Base-by-base conservation (phyloP, 192 early-diverging fungal genomes). In the Chytriomyces confervae region DNA sequence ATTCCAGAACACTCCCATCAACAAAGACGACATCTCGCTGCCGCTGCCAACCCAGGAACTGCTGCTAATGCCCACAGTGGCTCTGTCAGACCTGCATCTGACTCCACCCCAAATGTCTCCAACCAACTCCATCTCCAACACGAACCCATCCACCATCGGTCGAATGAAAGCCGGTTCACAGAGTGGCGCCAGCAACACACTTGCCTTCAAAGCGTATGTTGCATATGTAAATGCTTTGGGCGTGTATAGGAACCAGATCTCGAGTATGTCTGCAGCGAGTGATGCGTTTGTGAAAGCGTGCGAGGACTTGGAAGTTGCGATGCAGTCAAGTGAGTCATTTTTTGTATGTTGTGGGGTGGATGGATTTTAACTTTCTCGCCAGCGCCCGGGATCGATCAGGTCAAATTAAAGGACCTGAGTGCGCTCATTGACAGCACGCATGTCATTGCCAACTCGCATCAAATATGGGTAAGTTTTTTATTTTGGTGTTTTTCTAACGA, bases 391-490 rank as follows among this genome's bases (percentile, higher is more conserved):
- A 9, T 61, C 0, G 29, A 50, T 20, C 18, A 49, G n/a, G 23
- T 20, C 5, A 5, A 24, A 18, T 73, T 88, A 18, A 75, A 76
- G 5, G 86, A 88, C 70, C 80, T 88, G 47, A 84, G 87, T 73
- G 86, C 88, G 71, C 67, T 89, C 20, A 86, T 89, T 48, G 88
- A 89, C 75, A 80, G 72, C 61, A 82, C 86, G 16, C 86, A 86
- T 49, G 69, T 89, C 49, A 75, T 89, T 51, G 80, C 83, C 11
- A 89, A 89, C 69, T 74, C 88, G 0, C 83, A 88, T 61, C 84
- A 87, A 63, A 84, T 80, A n/a, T 87, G 83, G 83, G 85, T 85
- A 72, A 16, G 80, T 51, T 70, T 50, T 69, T 43, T 75, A 46
- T 6, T 46, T 36, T n/a, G 16, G 9, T 75, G 29, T 29, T 50